phyloP scores from a whole-genome alignment of 805 yeast genomes.

The Debaryomyces tyrocola region DNA sequence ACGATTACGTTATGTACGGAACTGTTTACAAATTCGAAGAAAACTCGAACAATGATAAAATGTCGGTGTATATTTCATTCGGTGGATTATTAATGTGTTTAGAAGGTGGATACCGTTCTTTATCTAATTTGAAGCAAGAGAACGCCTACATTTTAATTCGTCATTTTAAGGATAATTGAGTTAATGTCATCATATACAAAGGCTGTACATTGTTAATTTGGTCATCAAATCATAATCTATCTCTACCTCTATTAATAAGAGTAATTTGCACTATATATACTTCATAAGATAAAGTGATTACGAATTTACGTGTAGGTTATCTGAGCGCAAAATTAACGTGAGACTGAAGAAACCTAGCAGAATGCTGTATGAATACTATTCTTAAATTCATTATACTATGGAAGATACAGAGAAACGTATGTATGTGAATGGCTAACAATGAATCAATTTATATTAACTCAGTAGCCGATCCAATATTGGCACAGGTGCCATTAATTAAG shows the following conservation, averaged over 20 bases:
- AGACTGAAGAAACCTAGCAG: background rate
- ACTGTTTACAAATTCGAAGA: constrained; percentile 97
- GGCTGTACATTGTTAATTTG: background rate
- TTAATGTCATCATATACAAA: background rate
- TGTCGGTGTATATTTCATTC: constrained; percentile 90
- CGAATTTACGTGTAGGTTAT: background rate
- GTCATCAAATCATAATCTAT: background rate
- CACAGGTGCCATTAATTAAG: constrained; percentile 55
- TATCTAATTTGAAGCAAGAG: constrained; percentile 89
- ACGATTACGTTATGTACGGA: constrained; percentile 98
- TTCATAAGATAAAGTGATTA: background rate
- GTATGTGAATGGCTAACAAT: constrained; percentile 5
- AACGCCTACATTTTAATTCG: constrained; percentile 89
- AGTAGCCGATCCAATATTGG: constrained; percentile 47
- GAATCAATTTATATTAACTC: background rate
- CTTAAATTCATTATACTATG: constrained; percentile 7
- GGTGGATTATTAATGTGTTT: constrained; percentile 93
- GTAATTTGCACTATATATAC: background rate
- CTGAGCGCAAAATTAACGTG: background rate
- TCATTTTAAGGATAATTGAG: constrained; percentile 46
- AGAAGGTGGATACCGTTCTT: constrained; percentile 91
- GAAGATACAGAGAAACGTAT: constrained; percentile 23
- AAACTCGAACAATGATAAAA: constrained; percentile 58
- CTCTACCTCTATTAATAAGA: background rate
- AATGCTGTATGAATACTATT: background rate